Percentiles rank a stretch among this genome's conserved stretches.
These are phyloP conservation scores for Vaccinium macrocarpon DNA, from an alignment of 148 eudicot genomes.

Conservation along the genomic window DNA sequence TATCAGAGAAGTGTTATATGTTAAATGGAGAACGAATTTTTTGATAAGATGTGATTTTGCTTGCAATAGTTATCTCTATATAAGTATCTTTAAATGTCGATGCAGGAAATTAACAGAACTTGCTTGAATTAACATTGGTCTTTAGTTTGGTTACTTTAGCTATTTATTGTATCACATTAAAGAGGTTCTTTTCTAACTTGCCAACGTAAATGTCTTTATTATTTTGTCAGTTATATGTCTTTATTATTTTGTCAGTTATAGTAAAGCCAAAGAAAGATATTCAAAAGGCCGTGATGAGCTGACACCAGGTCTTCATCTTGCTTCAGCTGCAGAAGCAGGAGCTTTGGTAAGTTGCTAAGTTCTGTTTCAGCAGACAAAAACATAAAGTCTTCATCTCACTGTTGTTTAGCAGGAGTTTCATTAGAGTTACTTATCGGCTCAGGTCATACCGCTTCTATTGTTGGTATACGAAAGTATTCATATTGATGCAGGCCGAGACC, in stretches of 20 bases:
- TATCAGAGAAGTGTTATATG: not conserved
- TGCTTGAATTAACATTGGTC: not conserved
- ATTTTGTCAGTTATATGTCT: constrained; percentile 50
- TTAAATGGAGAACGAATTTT: not conserved
- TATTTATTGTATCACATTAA: no score
- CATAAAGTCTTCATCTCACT: not conserved
- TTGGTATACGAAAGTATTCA: not conserved
- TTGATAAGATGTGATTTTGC: not conserved
- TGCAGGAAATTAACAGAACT: not conserved
- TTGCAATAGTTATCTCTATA: not conserved
- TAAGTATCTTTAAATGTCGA: not conserved
- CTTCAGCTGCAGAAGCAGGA: constrained; percentile 99
- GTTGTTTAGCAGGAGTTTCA: not conserved
- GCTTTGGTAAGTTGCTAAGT: constrained; percentile 64
- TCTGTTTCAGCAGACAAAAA: not conserved
- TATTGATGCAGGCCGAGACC: no score
- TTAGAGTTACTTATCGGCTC: not conserved
- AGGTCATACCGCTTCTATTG: not conserved
- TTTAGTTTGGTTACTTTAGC: not conserved
- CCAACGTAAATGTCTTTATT: constrained; percentile 4
- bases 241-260: constrained; percentile 51
- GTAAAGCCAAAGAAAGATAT: constrained; percentile 88
- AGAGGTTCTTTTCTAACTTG: not conserved
- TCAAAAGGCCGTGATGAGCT: constrained; percentile 49
- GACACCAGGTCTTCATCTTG: constrained; percentile 80